These are phyloP conservation scores for Dactylonectria estremocensis DNA, from an alignment of 2,329 filamentous ascomycete genomes.

Conservation along the genomic window DNA sequence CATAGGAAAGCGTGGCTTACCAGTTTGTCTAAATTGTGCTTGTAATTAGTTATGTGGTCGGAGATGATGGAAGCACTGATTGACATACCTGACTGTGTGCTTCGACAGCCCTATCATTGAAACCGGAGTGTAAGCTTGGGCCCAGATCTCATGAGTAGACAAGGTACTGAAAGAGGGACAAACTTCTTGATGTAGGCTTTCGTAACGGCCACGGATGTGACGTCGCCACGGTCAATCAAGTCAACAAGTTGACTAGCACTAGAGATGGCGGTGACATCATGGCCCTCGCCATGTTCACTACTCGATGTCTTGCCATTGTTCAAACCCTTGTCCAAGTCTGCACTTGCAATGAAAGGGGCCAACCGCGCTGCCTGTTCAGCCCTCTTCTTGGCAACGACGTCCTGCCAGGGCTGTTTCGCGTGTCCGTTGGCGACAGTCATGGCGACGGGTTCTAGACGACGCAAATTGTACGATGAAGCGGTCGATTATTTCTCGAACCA, in stretches of 20 bases:
- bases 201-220: constrained; percentile 17
- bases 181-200: constrained; percentile 28
- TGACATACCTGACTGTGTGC: constrained; percentile 27
- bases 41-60: not conserved
- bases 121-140: no score
- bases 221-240: constrained; percentile 1
- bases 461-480: not conserved
- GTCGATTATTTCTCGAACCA: not conserved
- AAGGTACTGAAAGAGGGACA: not conserved
- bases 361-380: not conserved
- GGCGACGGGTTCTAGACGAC: not conserved
- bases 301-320: not conserved
- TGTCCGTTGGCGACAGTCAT: constrained; percentile 19
- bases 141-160: no score
- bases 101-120: constrained; percentile 18
- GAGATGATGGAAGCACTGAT: not conserved
- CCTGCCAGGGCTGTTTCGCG: constrained; percentile 18
- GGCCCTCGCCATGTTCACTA: not conserved
- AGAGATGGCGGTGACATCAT: not conserved
- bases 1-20: constrained; percentile 4
- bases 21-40: constrained; percentile 27
- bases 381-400: constrained; percentile 26
- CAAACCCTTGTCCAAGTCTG: not conserved
- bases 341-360: not conserved
- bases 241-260: constrained; percentile 5